Conservation (phyloP, 306 rosid genomes). For the apple (Malus domestica) region ASM211411v1 NC_041790.1:12502001-12502500, state of each 20-base stretch:
- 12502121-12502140: neutral
- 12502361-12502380: neutral
- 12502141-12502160: neutral
- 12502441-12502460: conserved; percentile 57
- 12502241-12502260: neutral
- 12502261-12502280: neutral
- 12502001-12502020: neutral
- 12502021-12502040: neutral
- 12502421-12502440: conserved; percentile 36
- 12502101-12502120: neutral
- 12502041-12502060: neutral
- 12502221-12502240: neutral
- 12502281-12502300: neutral
- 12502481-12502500: conserved; percentile 53
- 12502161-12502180: neutral
- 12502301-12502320: neutral
- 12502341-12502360: neutral
- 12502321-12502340: neutral
- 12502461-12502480: conserved; percentile 38
- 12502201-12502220: neutral
- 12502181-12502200: neutral
- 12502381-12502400: conserved; percentile 26
- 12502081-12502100: neutral
- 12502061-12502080: neutral
- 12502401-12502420: conserved; percentile 64